Evolutionary conservation across 768 basidiomycete genomes (phyloP), one percentile per base, ranked within the genome.

Genomic region (Vararia minispora): DNA sequence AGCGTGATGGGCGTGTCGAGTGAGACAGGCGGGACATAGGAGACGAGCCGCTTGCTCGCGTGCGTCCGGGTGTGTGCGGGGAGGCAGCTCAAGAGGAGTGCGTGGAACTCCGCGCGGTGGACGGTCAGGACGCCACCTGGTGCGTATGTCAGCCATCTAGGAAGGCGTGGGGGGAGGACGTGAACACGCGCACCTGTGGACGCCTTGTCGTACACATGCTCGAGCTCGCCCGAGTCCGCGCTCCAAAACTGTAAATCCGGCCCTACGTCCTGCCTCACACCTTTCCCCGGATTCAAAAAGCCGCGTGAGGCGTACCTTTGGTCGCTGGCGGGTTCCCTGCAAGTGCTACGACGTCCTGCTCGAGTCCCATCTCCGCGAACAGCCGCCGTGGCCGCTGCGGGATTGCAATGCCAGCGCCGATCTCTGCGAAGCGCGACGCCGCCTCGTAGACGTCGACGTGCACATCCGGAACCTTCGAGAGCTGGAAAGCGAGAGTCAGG

Each of bases 41-140:
- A 69, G 38, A 63, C 61, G 17, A 84, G 64, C 12, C 74, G 76
- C 53, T 79, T 84, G 11, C 63, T 64, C 38, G 68, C 72, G 40
- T 70, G 60, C 5, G 68, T 62, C 33, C 57, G 62, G 50, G 65
- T 71, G 3, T 63, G 58, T 12, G 64, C 48, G 1, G 70, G 61
- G 22, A 82, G 55, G 41, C 62, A 60, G 28, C 59, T 54, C 7
- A 84, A 62, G 38, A 85, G 63, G 2, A 66, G 68, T 16, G 60
- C 56, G 40, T 82, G 79, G 48, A 83, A 79, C 47, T 81, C 77
- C 17, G 78, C 66, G 13, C 82, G 73, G 54, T 81, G 80, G 44
- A 84, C 64, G 6, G 40, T 47, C 25, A 60, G 42, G 35, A 60
- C 17, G 37, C 57, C 58, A 33, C 56, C 57, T 59, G 26, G 13